Evolutionary conservation across 2,329 filamentous ascomycete species (phyloP).

Genomic region (Colletotrichum noveboracense): DNA sequence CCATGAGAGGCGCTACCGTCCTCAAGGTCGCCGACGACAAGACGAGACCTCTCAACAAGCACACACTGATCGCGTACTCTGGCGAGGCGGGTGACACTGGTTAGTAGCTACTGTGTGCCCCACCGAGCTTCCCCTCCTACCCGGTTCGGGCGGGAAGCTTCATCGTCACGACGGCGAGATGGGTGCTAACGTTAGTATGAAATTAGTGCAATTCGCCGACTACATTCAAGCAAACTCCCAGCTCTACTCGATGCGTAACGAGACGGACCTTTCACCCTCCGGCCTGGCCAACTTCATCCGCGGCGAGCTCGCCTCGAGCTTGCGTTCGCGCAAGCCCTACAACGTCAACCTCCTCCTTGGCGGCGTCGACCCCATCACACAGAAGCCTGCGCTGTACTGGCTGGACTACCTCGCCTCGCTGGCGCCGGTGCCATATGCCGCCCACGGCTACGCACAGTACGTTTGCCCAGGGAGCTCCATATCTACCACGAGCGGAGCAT

Average conservation of each 20-base stretch:
- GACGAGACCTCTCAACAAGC: constrained; percentile 89
- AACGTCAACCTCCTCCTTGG: constrained; percentile 96
- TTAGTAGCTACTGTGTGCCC: constrained; percentile 43
- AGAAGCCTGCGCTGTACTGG: constrained; percentile 95
- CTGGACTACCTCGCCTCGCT: constrained; percentile 93
- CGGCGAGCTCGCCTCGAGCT: constrained; percentile 86
- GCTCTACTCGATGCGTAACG: constrained; percentile 98
- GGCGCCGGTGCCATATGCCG: constrained; percentile 90
- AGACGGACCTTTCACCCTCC: constrained; percentile 86
- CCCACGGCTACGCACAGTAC: constrained; percentile 97
- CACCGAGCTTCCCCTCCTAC: not conserved
- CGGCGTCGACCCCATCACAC: constrained; percentile 89
- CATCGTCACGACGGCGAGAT: not conserved
- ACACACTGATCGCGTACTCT: constrained; percentile 93
- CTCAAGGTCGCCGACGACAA: constrained; percentile 97
- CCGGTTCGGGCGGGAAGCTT: not conserved
- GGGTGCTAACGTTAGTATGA: constrained; percentile 12
- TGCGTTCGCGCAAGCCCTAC: constrained; percentile 93
- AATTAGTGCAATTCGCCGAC: constrained; percentile 93
- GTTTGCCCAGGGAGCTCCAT: constrained; percentile 37
- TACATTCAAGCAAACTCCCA: constrained; percentile 99
- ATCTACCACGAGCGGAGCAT: not conserved
- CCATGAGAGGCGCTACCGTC: constrained; percentile 96
- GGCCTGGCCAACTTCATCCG: constrained; percentile 94
- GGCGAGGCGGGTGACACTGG: constrained; percentile 96